Base-by-base conservation (phyloP, 1,284 basidiomycete genomes). In the Malassezia nana region DNA sequence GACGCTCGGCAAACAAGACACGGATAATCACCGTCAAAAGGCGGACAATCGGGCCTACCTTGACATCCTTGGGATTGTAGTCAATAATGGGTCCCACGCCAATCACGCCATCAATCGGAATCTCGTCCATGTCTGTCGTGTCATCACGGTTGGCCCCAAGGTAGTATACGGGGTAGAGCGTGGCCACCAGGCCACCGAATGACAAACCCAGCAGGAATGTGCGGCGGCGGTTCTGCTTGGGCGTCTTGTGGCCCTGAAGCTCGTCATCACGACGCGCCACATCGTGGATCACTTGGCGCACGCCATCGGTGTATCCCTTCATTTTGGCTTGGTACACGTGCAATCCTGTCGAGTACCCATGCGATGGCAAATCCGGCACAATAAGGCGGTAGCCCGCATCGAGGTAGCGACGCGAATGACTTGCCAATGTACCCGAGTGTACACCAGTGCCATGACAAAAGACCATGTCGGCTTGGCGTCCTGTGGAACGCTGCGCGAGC, bases 401-500 rank as follows among this genome's bases (percentile, higher is more conserved):
- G 39, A 72, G 58, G 45, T 72, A 72, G 10, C 67, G 62, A 26
- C 66, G 63, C 41, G 67, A 65, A 45, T 72, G 69, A 29, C 60
- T 60, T 0, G 69, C 69, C 2, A 72, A 52, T 3, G 69, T 72
- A 6, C 69, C 69, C 5, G 66, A 66, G 44, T 69, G 69, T 12
- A 72, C 69, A n/a, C 69, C 69, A 1, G 69, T 72, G 3, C 69
- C 69, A 35, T 72, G 69, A 22, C 60, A 61, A 38, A 68, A 72
- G 16, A 69, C 60, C 55, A 72, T 63, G 46, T 69, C 67, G 4
- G 64, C 67, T 12, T 52, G 47, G 29, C 67, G 49, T n/a, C 66
- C 66, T 2, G 66, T 66, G 18, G 57, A 48, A 15, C 49, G 52
- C 29, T 56, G 29, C 2, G 63, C 62, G 8, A 59, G 46, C 7